phyloP scores from a whole-genome alignment of 2,329 filamentous ascomycete genomes.

The Setomelanomma holmii region DNA sequence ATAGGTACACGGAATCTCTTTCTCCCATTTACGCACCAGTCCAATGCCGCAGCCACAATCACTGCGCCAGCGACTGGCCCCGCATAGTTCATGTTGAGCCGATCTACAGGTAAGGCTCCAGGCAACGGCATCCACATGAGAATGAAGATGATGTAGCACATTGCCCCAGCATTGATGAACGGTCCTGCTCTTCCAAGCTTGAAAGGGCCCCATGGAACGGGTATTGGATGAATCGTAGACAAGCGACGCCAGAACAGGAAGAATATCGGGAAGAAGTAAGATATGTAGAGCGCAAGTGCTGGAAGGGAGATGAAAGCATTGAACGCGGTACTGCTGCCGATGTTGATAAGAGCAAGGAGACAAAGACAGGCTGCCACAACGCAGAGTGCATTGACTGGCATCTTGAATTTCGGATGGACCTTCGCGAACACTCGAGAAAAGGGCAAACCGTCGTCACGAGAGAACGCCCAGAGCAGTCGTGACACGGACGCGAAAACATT shows the following conservation, averaged over 20 bases:
- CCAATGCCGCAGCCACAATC: constrained; percentile 26
- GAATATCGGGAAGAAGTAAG: constrained; percentile 38
- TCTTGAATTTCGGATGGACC: constrained; percentile 22
- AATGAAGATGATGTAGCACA: constrained; percentile 32
- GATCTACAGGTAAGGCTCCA: constrained; percentile 22
- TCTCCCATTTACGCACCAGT: constrained; percentile 32
- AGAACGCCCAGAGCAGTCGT: constrained; percentile 58
- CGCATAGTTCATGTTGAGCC: constrained; percentile 35
- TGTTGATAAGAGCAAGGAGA: constrained; percentile 34
- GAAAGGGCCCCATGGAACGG: constrained; percentile 29
- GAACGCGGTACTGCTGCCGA: constrained; percentile 34
- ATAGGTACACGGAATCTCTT: constrained; percentile 36
- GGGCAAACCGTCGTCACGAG: constrained; percentile 52
- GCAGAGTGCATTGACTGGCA: constrained; percentile 29
- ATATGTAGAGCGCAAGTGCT: constrained; percentile 37
- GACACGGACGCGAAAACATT: constrained; percentile 56
- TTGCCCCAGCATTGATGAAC: constrained; percentile 28
- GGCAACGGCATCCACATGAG: constrained; percentile 39
- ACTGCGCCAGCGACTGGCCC: constrained; percentile 31
- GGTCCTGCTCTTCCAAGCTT: constrained; percentile 27
- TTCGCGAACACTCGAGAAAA: constrained; percentile 34
- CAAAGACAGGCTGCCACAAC: constrained; percentile 37
- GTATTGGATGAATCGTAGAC: constrained; percentile 6
- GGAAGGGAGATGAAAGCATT: constrained; percentile 42
- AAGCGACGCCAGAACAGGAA: constrained; percentile 29